Conservation (phyloP, 805 yeast species). For the Groenewaldozyma salmanticensis region DNA sequence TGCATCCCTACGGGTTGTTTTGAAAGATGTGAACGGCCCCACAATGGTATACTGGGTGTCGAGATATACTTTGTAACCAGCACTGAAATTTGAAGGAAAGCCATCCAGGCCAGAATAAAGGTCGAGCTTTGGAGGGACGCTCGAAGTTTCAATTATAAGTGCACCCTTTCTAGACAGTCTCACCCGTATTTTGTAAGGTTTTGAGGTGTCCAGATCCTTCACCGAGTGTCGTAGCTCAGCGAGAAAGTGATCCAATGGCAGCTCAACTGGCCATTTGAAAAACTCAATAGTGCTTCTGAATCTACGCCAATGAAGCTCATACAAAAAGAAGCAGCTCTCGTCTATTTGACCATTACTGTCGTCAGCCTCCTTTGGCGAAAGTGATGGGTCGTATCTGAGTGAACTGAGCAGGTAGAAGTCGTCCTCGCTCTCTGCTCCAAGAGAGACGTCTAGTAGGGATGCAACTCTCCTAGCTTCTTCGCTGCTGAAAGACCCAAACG, state of each 20-base stretch:
- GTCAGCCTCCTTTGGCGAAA: background rate
- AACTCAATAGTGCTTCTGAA: slow-evolving; percentile 43
- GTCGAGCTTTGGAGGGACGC: slow-evolving; percentile 22
- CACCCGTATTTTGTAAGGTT: slow-evolving; percentile 41
- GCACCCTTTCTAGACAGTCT: slow-evolving; percentile 31
- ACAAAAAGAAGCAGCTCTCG: slow-evolving; percentile 43
- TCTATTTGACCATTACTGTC: slow-evolving; percentile 11
- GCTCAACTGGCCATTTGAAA: slow-evolving; percentile 40
- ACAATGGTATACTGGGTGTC: slow-evolving; percentile 44
- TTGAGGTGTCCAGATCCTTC: slow-evolving; percentile 11
- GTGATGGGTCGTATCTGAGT: slow-evolving; percentile 39
- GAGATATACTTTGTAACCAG: slow-evolving; percentile 61
- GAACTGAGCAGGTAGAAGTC: slow-evolving; percentile 58
- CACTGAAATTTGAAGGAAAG: slow-evolving; percentile 16
- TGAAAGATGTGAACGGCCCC: slow-evolving; percentile 77
- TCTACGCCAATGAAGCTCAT: slow-evolving; percentile 56
- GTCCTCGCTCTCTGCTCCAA: slow-evolving; percentile 7
- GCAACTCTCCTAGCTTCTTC: background rate
- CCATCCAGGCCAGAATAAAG: slow-evolving; percentile 20
- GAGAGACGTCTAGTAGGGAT: background rate
- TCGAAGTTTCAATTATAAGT: slow-evolving; percentile 30
- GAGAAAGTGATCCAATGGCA: slow-evolving; percentile 37
- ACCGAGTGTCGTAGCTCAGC: slow-evolving; percentile 33
- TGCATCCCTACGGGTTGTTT: slow-evolving; percentile 63
- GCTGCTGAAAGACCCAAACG: background rate